A percentile compares a stretch with the other conserved stretches of the same genome.
Conservation (phyloP, 2,329 filamentous ascomycete genomes). For the Endoconidiophora laricicola region DNA sequence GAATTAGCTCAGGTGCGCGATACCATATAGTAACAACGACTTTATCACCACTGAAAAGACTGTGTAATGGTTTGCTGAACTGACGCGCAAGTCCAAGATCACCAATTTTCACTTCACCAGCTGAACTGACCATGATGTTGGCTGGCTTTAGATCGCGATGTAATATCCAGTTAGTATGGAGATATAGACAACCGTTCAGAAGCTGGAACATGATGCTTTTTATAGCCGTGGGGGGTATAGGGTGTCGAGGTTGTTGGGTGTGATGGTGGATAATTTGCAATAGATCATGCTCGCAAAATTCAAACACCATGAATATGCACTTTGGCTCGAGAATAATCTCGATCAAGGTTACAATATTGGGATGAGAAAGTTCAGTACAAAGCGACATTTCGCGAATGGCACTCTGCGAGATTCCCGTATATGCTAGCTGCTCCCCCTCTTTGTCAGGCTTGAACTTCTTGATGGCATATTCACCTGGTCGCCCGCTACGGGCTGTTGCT, state of each 20-base stretch:
- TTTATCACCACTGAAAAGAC: constrained; percentile 85
- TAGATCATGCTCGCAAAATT: constrained; percentile 94
- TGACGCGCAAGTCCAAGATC: constrained; percentile 82
- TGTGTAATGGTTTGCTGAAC: constrained; percentile 86
- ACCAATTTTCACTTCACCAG: constrained; percentile 82
- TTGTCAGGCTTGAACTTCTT: constrained; percentile 99
- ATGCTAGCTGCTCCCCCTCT: constrained; percentile 84
- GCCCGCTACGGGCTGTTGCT: constrained; percentile 52
- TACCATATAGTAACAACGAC: constrained; percentile 99
- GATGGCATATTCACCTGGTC: constrained; percentile 80
- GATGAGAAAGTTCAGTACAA: constrained; percentile 77
- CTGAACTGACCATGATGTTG: constrained; percentile 94
- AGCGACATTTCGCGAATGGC: constrained; percentile 95
- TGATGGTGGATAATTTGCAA: constrained; percentile 98
- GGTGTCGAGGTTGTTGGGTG: constrained; percentile 70
- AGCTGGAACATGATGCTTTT: constrained; percentile 94
- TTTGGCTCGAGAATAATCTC: constrained; percentile 98
- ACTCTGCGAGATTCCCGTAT: constrained; percentile 94
- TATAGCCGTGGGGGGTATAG: constrained; percentile 75
- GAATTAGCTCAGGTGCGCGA: constrained; percentile 78
- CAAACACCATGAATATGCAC: constrained; percentile 98
- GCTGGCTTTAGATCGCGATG: constrained; percentile 94
- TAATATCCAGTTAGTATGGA: constrained; percentile 92
- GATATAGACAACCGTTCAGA: constrained; percentile 82
- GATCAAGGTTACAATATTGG: constrained; percentile 76